Evolutionary conservation across 345 rosid genomes (phyloP).

Genomic region (Murraya koenigii): DNA sequence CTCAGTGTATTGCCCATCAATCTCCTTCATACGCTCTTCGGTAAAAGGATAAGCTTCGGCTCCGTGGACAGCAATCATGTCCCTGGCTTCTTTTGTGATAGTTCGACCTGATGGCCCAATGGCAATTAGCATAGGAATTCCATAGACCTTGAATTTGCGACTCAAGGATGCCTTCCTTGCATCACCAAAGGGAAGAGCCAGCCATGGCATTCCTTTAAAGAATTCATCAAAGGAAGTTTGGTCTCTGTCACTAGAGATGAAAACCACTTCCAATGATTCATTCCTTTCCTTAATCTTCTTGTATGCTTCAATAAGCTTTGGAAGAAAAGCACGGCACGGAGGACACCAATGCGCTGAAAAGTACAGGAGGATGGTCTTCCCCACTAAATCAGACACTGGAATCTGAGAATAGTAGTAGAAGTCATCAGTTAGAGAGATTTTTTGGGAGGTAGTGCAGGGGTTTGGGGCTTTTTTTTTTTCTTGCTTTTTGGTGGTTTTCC

Average conservation of each 20-base stretch:
- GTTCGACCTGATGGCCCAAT: slow-evolving; percentile 55
- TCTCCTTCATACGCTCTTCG: slow-evolving; percentile 42
- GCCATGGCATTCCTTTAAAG: slow-evolving; percentile 64
- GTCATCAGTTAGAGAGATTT: background rate
- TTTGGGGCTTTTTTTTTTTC: no score
- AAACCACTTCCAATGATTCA: slow-evolving; percentile 54
- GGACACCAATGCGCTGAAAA: slow-evolving; percentile 79
- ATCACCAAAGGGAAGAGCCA: slow-evolving; percentile 72
- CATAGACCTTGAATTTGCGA: slow-evolving; percentile 46
- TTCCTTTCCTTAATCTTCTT: slow-evolving; percentile 52
- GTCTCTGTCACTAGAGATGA: slow-evolving; percentile 57
- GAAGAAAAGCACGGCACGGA: slow-evolving; percentile 60
- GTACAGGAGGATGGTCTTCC: slow-evolving; percentile 63
- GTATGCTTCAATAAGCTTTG: slow-evolving; percentile 57
- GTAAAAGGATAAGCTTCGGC: slow-evolving; percentile 73
- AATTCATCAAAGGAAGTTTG: slow-evolving; percentile 47
- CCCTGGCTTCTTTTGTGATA: slow-evolving; percentile 42
- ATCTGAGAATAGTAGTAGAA: slow-evolving; percentile 33
- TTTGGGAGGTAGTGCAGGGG: no score
- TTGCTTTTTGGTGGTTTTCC: no score
- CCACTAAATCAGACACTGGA: slow-evolving; percentile 50
- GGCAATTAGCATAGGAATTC: slow-evolving; percentile 55
- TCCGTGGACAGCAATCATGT: slow-evolving; percentile 36
- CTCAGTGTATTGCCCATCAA: slow-evolving; percentile 42
- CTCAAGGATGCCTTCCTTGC: slow-evolving; percentile 43